Percentiles rank a stretch among this genome's conserved stretches.
These are phyloP conservation scores for Triadica sebifera DNA, from an alignment of 345 rosid species.

Conservation along the genomic window DNA sequence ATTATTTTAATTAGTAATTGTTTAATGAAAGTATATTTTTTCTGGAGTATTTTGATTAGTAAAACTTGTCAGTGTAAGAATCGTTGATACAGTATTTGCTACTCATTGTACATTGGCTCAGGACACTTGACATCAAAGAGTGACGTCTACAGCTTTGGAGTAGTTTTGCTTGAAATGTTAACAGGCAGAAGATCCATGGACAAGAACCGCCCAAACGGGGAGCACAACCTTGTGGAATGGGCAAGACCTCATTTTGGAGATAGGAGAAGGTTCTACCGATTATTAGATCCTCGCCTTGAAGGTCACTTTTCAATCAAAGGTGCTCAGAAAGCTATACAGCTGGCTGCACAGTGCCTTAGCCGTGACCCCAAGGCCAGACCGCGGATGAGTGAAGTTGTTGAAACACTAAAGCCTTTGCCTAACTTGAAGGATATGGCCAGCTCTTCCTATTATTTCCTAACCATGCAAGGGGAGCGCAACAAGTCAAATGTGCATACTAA, in stretches of 20 bases:
- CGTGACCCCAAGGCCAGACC: slow-evolving; percentile 94
- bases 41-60: background rate
- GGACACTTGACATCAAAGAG: slow-evolving; percentile 42
- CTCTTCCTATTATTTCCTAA: slow-evolving; percentile 70
- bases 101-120: slow-evolving; percentile 10
- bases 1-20: background rate
- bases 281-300: slow-evolving; percentile 88
- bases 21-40: background rate
- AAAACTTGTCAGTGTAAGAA: background rate
- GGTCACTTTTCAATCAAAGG: slow-evolving; percentile 91
- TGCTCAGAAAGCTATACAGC: slow-evolving; percentile 77
- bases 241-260: slow-evolving; percentile 86
- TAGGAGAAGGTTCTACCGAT: slow-evolving; percentile 64
- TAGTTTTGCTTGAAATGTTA: slow-evolving; percentile 41
- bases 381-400: slow-evolving; percentile 85
- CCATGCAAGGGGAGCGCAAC: slow-evolving; percentile 30
- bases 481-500: slow-evolving; percentile 35
- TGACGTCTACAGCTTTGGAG: slow-evolving; percentile 43
- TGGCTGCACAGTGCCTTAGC: slow-evolving; percentile 83
- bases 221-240: slow-evolving; percentile 94
- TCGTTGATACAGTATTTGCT: background rate
- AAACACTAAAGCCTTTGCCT: slow-evolving; percentile 63
- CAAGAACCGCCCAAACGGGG: slow-evolving; percentile 88
- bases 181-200: slow-evolving; percentile 54
- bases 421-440: slow-evolving; percentile 91